Evolutionary conservation across 805 yeast species (phyloP), one percentile per base, ranked within the genome.

Genomic region (Nadsonia fulvescens): DNA sequence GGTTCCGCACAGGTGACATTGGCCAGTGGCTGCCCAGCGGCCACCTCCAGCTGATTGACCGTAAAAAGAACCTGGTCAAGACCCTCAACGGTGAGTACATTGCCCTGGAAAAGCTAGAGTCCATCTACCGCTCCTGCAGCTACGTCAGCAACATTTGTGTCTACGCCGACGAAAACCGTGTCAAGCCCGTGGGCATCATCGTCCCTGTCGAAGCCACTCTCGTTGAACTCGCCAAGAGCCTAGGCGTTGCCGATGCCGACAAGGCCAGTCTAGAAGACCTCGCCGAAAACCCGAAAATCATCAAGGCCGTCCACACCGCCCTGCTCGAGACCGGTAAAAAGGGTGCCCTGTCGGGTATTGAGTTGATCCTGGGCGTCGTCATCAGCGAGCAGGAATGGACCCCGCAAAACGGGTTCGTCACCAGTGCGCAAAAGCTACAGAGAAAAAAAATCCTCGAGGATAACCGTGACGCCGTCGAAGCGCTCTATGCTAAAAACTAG

Each of bases 1-100:
- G 95, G 95, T 89, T 89, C 61, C 64, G 60, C 47, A 89, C 96
- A 17, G 98, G 98, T 52, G 98, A 89, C 51, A 81, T 89, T 52
- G 94, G 86, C 46, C 82, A 79, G 58, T 81, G 94, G 92, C 64
- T 83, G 22, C 33, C 68, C 14, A 63, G 60, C 37, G 96, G 96
- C 37, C 72, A 69, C 31, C 61, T 89, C 45, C 69, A 64, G 46
- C 60, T 89, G 34, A 77, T 89, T 49, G 98, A 89, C 56, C 76
- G 98, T 49, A 78, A 70, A 61, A 89, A 89, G 70, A 89, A 89
- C 51, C 63, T 89, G 53, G 92, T 89, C 41, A 89, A 89, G 64
- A 89, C 98, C 11, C 62, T 67, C 43, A 86, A 89, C 49, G 98
- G 98, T 55, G 98, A 89, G 58, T 89, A 89, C 54, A 79, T 89